Evolutionary conservation across 2,329 filamentous ascomycete species (phyloP).

Genomic region (Penicillium italicum): DNA sequence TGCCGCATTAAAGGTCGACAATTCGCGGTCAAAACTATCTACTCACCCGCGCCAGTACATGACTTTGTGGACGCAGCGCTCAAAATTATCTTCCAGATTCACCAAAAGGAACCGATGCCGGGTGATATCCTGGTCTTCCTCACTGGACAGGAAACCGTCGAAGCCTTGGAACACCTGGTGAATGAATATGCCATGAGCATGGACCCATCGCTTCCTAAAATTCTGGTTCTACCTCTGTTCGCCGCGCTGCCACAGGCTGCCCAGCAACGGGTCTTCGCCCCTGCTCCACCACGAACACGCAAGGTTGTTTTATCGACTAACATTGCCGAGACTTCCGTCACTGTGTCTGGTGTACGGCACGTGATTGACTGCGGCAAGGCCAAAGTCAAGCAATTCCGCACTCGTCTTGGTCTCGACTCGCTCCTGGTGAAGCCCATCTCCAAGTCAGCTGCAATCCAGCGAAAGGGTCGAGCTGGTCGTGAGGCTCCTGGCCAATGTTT

Average conservation of each 20-base stretch:
- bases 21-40: constrained; percentile 74
- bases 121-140: constrained; percentile 92
- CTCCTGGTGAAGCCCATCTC: constrained; percentile 87
- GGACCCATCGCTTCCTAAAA: constrained; percentile 65
- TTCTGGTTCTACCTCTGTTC: constrained; percentile 74
- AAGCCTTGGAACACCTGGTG: constrained; percentile 72
- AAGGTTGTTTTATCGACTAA: constrained; percentile 94
- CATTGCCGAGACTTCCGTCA: constrained; percentile 98
- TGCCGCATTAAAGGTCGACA: constrained; percentile 81
- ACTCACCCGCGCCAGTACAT: constrained; percentile 68
- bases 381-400: constrained; percentile 88
- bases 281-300: constrained; percentile 67
- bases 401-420: constrained; percentile 81
- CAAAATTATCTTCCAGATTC: constrained; percentile 79
- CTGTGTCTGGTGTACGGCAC: constrained; percentile 85
- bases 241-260: constrained; percentile 82
- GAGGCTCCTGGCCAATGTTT: constrained; percentile 89
- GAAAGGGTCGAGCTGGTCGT: constrained; percentile 86
- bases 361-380: constrained; percentile 92
- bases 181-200: constrained; percentile 74
- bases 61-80: constrained; percentile 80
- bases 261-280: constrained; percentile 81
- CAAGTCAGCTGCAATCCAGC: constrained; percentile 86
- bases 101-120: constrained; percentile 82
- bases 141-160: constrained; percentile 89